Base-by-base conservation (phyloP, 352 stramenopile genomes). In the Phytophthora fragariaefolia region DNA sequence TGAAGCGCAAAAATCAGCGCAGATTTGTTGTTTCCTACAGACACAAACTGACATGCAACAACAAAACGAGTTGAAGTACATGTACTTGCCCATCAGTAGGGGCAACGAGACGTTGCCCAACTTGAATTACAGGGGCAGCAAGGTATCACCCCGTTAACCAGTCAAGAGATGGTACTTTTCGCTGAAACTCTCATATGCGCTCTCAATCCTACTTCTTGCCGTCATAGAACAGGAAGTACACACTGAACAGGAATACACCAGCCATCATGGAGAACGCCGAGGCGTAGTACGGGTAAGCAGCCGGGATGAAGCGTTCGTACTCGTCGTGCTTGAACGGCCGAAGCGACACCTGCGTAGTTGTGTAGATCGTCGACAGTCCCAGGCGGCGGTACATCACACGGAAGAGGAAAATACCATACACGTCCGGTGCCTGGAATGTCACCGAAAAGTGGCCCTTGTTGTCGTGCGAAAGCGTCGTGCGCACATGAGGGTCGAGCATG, bases 301-400 rank as follows among this genome's bases (percentile, higher is more conserved):
- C 87, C 3, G 90, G 80, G 56, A 98, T 97, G 79, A 98, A 98
- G 56, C 94, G 85, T 73, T 98, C 92, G 80, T 98, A 98, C 77
- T 98, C 94, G 79, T 98, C 93, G 79, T 98, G 94, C 79, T 97
- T 98, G 85, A 92, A 98, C 43, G 93, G 94, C 12, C 94, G 91
- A 30, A 98, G 80, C 24, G 85, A 96, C 30, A 98, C 93, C 71
- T 98, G 91, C 63, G 77, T 97, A 40, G 87, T 92, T 58, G 88
- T 87, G 71, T 93, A 83, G 32, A 98, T 76, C 49, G 91, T 91
- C 26, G 89, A 95, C 60, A 97, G 80, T 4, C 91, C 94, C 15
- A 92, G 66, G 48, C 94, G 87, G 49, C 92, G 86, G 71, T 98
- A 98, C 66, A 98, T 76, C 27, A 98, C 83, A 58, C 89, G 87